phyloP scores from a whole-genome alignment of 352 stramenopile genomes.

The Discostella stelligera region DNA sequence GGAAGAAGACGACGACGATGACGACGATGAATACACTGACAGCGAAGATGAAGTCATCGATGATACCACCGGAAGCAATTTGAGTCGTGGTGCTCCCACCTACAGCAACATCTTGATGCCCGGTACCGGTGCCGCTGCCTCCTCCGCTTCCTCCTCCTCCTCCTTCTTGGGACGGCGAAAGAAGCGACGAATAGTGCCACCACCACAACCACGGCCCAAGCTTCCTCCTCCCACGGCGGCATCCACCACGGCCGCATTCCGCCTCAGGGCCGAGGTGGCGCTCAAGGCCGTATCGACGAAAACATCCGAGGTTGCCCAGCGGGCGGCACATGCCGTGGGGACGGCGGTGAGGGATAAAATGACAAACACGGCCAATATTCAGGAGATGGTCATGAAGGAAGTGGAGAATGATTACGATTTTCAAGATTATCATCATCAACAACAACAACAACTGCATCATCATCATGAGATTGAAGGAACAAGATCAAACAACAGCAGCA shows the following conservation, averaged over 20 bases:
- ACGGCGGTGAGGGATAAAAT: constrained; percentile 17
- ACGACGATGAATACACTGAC: not conserved
- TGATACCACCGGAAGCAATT: constrained; percentile 1
- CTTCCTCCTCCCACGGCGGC: constrained; percentile 14
- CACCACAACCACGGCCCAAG: not conserved
- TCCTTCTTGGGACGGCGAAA: not conserved
- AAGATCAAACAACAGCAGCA: not conserved
- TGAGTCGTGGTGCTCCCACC: not conserved
- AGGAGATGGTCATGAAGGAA: constrained; percentile 2
- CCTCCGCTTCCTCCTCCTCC: no score
- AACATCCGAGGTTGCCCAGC: constrained; percentile 5
- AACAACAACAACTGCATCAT: no score
- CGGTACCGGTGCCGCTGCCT: no score
- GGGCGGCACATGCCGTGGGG: constrained; percentile 1
- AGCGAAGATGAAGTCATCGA: not conserved
- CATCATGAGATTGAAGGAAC: not conserved
- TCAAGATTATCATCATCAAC: constrained; percentile 16
- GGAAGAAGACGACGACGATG: not conserved
- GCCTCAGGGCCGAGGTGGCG: constrained; percentile 35
- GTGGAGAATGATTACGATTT: constrained; percentile 38
- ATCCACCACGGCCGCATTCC: constrained; percentile 31
- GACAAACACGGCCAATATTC: not conserved
- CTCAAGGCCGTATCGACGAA: constrained; percentile 19
- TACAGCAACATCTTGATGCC: not conserved
- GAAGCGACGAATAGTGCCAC: not conserved